These are phyloP conservation scores for Eucalyptus polyanthemos DNA, from an alignment of 345 rosid genomes.

Conservation along the genomic window DNA sequence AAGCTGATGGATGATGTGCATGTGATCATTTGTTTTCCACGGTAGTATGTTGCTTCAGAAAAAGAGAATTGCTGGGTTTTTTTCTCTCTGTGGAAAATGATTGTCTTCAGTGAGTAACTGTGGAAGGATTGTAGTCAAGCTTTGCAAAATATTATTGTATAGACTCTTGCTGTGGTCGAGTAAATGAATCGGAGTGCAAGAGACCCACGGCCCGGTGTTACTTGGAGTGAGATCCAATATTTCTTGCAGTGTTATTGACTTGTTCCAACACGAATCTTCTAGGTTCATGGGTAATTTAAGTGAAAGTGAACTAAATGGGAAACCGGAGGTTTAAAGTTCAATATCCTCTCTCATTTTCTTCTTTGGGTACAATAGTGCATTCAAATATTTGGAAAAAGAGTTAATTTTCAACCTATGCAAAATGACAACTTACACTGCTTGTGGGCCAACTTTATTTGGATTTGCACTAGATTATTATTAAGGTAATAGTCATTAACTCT, in stretches of 20 bases:
- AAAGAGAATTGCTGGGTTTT: not conserved
- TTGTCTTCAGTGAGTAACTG: not conserved
- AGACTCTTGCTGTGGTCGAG: not conserved
- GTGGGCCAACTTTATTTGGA: not conserved
- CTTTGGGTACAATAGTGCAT: not conserved
- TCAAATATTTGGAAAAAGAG: not conserved
- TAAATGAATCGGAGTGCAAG: not conserved
- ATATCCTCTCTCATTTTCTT: not conserved
- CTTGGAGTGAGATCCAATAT: not conserved
- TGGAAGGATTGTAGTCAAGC: not conserved
- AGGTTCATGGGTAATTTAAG: not conserved
- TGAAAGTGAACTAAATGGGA: not conserved
- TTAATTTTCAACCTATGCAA: not conserved
- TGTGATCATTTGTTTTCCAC: not conserved
- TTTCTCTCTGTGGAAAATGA: not conserved
- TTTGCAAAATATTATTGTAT: not conserved
- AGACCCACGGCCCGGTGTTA: not conserved
- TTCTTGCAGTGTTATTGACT: not conserved
- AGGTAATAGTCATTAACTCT: not conserved
- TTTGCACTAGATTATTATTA: not conserved
- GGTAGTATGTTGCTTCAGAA: not conserved
- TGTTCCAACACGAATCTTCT: not conserved
- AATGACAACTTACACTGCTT: not conserved
- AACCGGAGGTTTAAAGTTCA: not conserved
- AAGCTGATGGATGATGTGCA: not conserved